Evolutionary conservation across 2,329 filamentous ascomycete genomes (phyloP).

Genomic region (Acarospora socialis): DNA sequence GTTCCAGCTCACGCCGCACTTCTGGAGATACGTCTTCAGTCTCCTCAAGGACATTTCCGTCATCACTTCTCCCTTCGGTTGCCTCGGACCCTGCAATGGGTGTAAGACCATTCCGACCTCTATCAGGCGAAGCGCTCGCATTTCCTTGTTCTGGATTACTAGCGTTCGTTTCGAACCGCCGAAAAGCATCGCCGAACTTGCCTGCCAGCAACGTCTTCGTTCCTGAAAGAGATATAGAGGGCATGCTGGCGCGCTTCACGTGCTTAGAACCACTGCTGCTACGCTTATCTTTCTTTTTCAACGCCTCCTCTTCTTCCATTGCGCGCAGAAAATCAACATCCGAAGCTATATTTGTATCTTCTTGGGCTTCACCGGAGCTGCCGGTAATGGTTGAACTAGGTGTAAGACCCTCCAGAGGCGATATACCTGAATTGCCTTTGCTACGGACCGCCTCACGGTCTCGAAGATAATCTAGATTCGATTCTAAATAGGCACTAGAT

Average conservation of each 20-base stretch:
- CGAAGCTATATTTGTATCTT: constrained; percentile 56
- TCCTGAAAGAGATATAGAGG: constrained; percentile 51
- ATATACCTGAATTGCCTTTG: no score
- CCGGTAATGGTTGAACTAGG: constrained; percentile 10
- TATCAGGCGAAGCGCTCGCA: constrained; percentile 27
- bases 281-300: constrained; percentile 42
- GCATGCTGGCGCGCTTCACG: constrained; percentile 59
- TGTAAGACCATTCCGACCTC: constrained; percentile 38
- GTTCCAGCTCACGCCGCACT: constrained; percentile 78
- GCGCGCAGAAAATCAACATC: constrained; percentile 72
- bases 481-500: constrained; percentile 68
- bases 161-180: constrained; percentile 55
- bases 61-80: constrained; percentile 53
- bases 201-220: constrained; percentile 72
- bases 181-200: constrained; percentile 87
- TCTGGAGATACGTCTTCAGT: constrained; percentile 67
- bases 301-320: constrained; percentile 49
- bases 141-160: constrained; percentile 25
- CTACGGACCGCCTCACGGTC: constrained; percentile 51
- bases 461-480: constrained; percentile 67
- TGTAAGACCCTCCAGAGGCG: constrained; percentile 16
- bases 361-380: constrained; percentile 34
- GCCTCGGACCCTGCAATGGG: constrained; percentile 66
- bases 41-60: constrained; percentile 49
- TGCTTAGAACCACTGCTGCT: constrained; percentile 45